A percentile compares a stretch with the other conserved stretches of the same genome.
Evolutionary conservation across 345 rosid species (phyloP).

Genomic region (Moricandia arvensis): DNA sequence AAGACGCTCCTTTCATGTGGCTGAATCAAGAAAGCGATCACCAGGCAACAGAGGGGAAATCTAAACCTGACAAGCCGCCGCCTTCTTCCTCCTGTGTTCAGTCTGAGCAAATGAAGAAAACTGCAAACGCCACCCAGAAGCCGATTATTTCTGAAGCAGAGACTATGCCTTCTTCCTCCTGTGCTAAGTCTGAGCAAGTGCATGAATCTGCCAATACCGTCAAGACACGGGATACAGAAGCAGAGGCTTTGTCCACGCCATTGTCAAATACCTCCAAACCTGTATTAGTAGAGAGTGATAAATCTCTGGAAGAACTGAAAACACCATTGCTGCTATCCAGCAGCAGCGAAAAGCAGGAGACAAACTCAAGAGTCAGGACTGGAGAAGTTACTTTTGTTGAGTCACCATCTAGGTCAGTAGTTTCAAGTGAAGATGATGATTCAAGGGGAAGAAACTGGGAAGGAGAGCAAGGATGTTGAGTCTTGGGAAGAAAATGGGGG

Average conservation of each 20-base stretch:
- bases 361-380: conserved; percentile 15
- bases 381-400: conserved; percentile 32
- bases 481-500: conserved; percentile 89
- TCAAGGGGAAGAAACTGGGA: conserved; percentile 58
- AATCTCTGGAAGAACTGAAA: conserved; percentile 50
- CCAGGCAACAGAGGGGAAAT: conserved; percentile 38
- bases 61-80: conserved; percentile 37
- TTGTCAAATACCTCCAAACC: conserved; percentile 32
- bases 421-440: conserved; percentile 51
- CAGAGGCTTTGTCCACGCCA: conserved; percentile 13
- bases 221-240: conserved; percentile 24
- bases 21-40: conserved; percentile 59
- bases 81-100: conserved; percentile 37
- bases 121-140: conserved; percentile 31
- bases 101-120: conserved; percentile 42
- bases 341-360: conserved; percentile 43
- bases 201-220: conserved; percentile 24
- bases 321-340: conserved; percentile 48
- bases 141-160: conserved; percentile 21
- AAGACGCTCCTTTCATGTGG: conserved; percentile 86
- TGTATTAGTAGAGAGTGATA: conserved; percentile 34
- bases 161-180: conserved; percentile 32
- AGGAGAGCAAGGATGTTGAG: conserved; percentile 75
- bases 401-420: conserved; percentile 30
- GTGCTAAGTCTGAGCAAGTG: conserved; percentile 37